phyloP scores from a whole-genome alignment of 2,329 filamentous ascomycete genomes.

The Dactylonectria macrodidyma region DNA sequence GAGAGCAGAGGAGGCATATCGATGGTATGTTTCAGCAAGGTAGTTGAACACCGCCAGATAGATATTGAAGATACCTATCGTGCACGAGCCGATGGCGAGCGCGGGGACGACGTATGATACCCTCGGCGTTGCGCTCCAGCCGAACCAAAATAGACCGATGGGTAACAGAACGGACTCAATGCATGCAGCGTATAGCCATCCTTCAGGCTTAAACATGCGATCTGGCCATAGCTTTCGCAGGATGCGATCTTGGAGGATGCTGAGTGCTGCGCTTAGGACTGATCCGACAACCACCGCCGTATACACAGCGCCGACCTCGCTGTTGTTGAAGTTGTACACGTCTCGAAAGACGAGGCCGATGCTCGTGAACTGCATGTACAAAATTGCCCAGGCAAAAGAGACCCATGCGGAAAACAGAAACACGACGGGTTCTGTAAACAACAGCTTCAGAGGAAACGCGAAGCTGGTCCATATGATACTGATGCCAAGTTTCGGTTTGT shows the following conservation, averaged over 20 bases:
- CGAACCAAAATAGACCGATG: slow-evolving; percentile 79
- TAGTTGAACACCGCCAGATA: slow-evolving; percentile 80
- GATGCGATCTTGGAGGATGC: slow-evolving; percentile 70
- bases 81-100: slow-evolving; percentile 73
- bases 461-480: slow-evolving; percentile 48
- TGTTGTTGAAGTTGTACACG: slow-evolving; percentile 72
- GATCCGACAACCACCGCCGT: slow-evolving; percentile 57
- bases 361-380: slow-evolving; percentile 72
- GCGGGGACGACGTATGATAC: slow-evolving; percentile 76
- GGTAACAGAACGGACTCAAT: slow-evolving; percentile 74
- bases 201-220: slow-evolving; percentile 64
- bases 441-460: slow-evolving; percentile 57
- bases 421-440: slow-evolving; percentile 72
- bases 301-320: slow-evolving; percentile 75
- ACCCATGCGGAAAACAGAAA: slow-evolving; percentile 81
- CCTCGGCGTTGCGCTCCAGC: slow-evolving; percentile 68
- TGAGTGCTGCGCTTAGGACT: slow-evolving; percentile 67
- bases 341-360: slow-evolving; percentile 77
- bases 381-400: slow-evolving; percentile 78
- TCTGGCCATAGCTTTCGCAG: slow-evolving; percentile 63
- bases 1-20: slow-evolving; percentile 76
- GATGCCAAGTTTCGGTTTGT: slow-evolving; percentile 38
- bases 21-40: slow-evolving; percentile 77
- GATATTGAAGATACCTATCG: slow-evolving; percentile 78
- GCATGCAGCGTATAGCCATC: slow-evolving; percentile 75